Base-by-base conservation (phyloP, 2,329 filamentous ascomycete genomes). In the Chaetomiaceae sp. region DNA sequence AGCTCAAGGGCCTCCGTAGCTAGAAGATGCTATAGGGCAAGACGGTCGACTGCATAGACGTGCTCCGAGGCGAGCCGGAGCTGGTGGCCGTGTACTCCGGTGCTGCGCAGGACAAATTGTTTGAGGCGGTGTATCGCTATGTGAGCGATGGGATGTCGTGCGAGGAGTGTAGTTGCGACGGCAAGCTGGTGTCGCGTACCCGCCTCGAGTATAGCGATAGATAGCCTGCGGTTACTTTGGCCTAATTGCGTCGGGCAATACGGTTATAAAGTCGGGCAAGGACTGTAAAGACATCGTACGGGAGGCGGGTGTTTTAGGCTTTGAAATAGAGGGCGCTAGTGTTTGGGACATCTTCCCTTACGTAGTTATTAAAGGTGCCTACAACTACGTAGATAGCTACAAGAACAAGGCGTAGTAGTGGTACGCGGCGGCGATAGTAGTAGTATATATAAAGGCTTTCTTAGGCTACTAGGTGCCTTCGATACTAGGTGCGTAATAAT, bases 291-390 rank as follows among this genome's bases (percentile, higher is more conserved):
- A 2, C 15, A 50, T 56, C 19, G 50, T 45, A 20, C 15, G 27
- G 34, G 5, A 40, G 19, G 14, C n/a, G 20, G 53, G 44, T 15
- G 25, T 55, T 27, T 45, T 52, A 22, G 34, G 17, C 0, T 55
- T 51, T 22, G 47, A 55, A 19, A 55, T 55, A 42, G 47, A 55
- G 29, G 27, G 45, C 14, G 54, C 51, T 9, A 49, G 54, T 20
- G 31, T 53, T 22, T 53, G 51, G 42, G 46, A 49, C 8, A 29
- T 19, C n/a, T 47, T 57, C 22, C 55, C 46, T 12, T 57, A 47
- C 39, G 11, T 51, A 20, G 43, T 53, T 2, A 40, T 57, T 19
- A 42, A 49, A 23, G 51, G 55, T n/a, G 52, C 49, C 1, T 53
- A 33, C 34, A 45, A 54, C 17, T 58, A 51, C 29, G 46, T 45